These are phyloP conservation scores for Apiotrichum domesticum DNA, from an alignment of 1,284 basidiomycete genomes.

Conservation along the genomic window DNA sequence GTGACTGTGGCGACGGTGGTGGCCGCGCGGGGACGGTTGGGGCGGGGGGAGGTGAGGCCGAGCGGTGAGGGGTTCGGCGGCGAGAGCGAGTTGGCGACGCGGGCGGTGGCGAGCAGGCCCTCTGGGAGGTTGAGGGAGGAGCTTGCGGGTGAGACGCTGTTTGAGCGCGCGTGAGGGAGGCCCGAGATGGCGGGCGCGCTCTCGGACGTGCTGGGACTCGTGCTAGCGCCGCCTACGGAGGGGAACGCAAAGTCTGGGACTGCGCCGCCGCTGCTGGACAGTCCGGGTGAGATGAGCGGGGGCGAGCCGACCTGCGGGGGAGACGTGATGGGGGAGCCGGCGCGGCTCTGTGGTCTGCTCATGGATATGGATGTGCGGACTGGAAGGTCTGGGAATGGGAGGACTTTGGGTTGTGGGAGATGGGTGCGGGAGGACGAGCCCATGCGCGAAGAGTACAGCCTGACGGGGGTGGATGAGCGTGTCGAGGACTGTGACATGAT, in stretches of 20 bases:
- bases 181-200: too few species aligned
- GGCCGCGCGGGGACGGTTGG: neutral
- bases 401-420: slow-evolving; percentile 17
- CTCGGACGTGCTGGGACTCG: too few species aligned
- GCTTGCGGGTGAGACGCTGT: neutral
- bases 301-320: neutral
- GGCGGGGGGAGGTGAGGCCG: neutral
- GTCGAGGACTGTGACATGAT: slow-evolving; percentile 10
- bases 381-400: slow-evolving; percentile 19
- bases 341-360: slow-evolving; percentile 5
- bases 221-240: too few species aligned
- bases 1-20: slow-evolving; percentile 2
- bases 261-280: too few species aligned
- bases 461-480: slow-evolving; percentile 16
- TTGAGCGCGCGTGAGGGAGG: neutral
- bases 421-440: slow-evolving; percentile 12
- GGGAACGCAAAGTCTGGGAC: neutral
- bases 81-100: neutral
- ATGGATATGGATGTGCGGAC: slow-evolving; percentile 10
- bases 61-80: neutral
- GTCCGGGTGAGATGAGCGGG: neutral
- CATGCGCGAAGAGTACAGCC: slow-evolving; percentile 12
- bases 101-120: neutral
- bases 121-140: neutral
- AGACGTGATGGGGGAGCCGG: slow-evolving; percentile 2